phyloP scores from a whole-genome alignment of 164 flowering plant species.

The Echeveria elegans region DNA sequence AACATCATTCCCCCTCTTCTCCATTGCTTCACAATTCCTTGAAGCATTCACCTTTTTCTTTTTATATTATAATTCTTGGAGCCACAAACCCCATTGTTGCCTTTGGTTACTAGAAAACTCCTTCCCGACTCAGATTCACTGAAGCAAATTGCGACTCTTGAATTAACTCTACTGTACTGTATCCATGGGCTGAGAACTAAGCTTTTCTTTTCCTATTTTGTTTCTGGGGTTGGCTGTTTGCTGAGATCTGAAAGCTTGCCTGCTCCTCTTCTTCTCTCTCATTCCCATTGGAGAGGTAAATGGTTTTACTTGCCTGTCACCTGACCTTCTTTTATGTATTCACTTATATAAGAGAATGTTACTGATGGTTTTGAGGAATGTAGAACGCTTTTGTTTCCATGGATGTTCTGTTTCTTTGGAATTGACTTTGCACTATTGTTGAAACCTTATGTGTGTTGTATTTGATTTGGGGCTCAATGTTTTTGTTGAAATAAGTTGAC shows the following conservation, averaged over 20 bases:
- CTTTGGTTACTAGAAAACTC: conserved; percentile 31
- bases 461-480: background rate
- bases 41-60: background rate
- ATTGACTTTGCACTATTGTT: background rate
- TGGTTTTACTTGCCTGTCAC: no score
- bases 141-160: background rate
- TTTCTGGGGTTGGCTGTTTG: background rate
- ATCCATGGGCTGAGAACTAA: conserved; percentile 25
- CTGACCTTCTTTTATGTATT: no score
- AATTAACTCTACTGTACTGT: background rate
- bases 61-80: conserved; percentile 2
- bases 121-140: conserved; percentile 12
- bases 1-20: conserved; percentile 35
- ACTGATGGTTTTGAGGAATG: no score
- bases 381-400: background rate
- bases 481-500: background rate
- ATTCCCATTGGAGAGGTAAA: conserved; percentile 21
- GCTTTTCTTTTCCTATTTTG: conserved; percentile 6
- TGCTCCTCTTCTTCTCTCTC: conserved; percentile 8
- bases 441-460: no score
- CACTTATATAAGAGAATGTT: no score
- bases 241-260: conserved; percentile 28
- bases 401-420: background rate
- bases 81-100: no score
- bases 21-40: background rate